Base-by-base conservation (phyloP, 257 asterid species). In the Ballota nigra region DNA sequence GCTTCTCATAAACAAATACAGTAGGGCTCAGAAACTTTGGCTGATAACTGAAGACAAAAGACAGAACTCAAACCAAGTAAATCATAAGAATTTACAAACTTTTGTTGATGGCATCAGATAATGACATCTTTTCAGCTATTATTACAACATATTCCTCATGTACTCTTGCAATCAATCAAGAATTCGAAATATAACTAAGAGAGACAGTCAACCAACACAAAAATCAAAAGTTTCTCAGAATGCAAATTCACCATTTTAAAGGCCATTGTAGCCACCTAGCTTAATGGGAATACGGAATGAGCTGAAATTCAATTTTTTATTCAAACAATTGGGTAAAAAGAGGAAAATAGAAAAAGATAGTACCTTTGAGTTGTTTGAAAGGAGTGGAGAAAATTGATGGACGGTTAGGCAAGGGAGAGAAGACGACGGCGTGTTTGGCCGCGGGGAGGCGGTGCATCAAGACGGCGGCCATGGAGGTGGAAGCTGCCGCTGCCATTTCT, bases 391-490 rank as follows among this genome's bases (percentile, higher is more conserved):
- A 66, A 12, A 85, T 78, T 23, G 82, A 73, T 23, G 85, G 82
- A 5, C 85, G 84, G 78, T 16, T 75, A 29, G 89, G 91, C 74
- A 85, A 70, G 62, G 84, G 81, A 40, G 84, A 81, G 83, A 80
- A 78, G 58, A 68, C 81, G 72, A 59, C 63, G 70, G 76, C 62
- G 77, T 71, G 60, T 10, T 73, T 76, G 75, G 78, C 66, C 56
- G 82, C 60, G 75, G 82, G 83, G 59, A 82, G 79, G 73, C 84
- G 82, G 75, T 88, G 79, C 63, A 84, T 70, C 76, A 79, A 80
- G 77, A 86, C 87, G 86, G 87, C 94, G 74, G 89, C 87, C 92
- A 86, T 89, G 62, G 92, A 89, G 75, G 94, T 85, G 69, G 92
- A 86, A 81, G 95, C 95, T 85, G 88, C 85, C 70, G 85, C 85